phyloP scores from a whole-genome alignment of 805 yeast genomes.

The Vanderwaltozyma verrucispora region DNA sequence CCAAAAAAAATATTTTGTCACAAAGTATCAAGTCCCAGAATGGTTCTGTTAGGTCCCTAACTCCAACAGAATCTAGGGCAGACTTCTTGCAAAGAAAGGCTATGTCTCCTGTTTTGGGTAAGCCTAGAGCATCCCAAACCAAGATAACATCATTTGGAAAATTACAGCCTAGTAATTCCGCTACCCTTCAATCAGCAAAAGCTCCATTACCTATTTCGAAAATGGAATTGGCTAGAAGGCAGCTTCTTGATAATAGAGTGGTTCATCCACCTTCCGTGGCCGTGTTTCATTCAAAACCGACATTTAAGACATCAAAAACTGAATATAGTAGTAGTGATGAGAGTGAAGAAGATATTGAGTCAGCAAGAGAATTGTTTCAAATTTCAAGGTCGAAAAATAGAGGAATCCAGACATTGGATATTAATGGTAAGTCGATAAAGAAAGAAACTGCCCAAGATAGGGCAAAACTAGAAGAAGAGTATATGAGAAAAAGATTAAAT shows the following conservation, averaged over 20 bases:
- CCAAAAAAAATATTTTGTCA: slow-evolving; percentile 5
- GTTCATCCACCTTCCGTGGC: slow-evolving; percentile 40
- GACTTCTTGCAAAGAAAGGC: slow-evolving; percentile 27
- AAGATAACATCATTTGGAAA: slow-evolving; percentile 32
- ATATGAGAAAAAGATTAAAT: slow-evolving; percentile 69
- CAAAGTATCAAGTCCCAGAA: slow-evolving; percentile 4
- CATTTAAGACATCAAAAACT: slow-evolving; percentile 12
- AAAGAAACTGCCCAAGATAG: slow-evolving; percentile 32
- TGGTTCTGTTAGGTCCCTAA: slow-evolving; percentile 5
- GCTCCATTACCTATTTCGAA: slow-evolving; percentile 23
- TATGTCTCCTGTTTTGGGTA: slow-evolving; percentile 17
- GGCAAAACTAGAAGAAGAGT: slow-evolving; percentile 52
- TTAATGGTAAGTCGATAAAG: slow-evolving; percentile 31
- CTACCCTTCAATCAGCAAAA: slow-evolving; percentile 15
- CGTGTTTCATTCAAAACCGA: slow-evolving; percentile 36
- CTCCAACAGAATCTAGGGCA: slow-evolving; percentile 18
- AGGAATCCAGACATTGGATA: slow-evolving; percentile 31
- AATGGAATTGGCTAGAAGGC: slow-evolving; percentile 31
- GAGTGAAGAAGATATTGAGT: slow-evolving; percentile 32
- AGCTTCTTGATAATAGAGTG: slow-evolving; percentile 21
- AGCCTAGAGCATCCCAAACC: slow-evolving; percentile 26
- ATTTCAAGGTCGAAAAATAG: slow-evolving; percentile 23
- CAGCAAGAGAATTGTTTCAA: slow-evolving; percentile 29
- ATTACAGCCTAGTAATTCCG: slow-evolving; percentile 20
- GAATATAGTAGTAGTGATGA: slow-evolving; percentile 29